Base-by-base conservation (phyloP, 371 early-diverging fungal genomes). In the Smittium mucronatum region DNA sequence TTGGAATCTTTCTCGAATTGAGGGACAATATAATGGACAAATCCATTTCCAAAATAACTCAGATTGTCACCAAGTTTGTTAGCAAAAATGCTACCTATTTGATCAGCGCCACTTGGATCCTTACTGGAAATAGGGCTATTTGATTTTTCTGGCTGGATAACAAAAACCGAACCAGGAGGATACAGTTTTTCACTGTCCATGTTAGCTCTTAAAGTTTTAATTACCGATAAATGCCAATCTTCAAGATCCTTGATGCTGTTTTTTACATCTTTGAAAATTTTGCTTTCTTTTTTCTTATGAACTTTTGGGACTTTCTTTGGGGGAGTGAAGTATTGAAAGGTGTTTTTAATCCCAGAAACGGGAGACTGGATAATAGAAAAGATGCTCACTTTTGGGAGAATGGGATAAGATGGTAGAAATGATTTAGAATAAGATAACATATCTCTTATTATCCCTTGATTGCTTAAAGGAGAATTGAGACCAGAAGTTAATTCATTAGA, bases 181-280 rank as follows among this genome's bases (percentile, higher is more conserved):
- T 88, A 89, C 26, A 92, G 79, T 67, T 92, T 92, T 65, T 89
- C 90, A 1, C 85, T 81, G 31, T 81, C 80, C 91, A 90, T 90
- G 63, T 85, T 88, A 0, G 91, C 90, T 1, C 90, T 82, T 82
- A 90, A 80, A 0, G 89, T 89, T 75, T 89, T 87, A 72, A 89
- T 86, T 64, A 89, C 70, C 29, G 89, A 85, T 88, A 88, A 88
- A 70, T 88, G 86, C 92, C 92, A 92, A 69, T 91, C 85, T 58
- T 85, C 78, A 35, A 76, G 63, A 28, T 68, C 71, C n/a, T 60
- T 35, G 11, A 66, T 70, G 29, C 63, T 57, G 61, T 72, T 28
- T 57, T 70, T 60, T 30, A 34, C 36, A 15, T 66, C 36, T 61
- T 47, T 47, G 5, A 47, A 47, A 47, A 47, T 47, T 21, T 47